Conservation (phyloP, 1,284 basidiomycete genomes). For the Cutaneotrichosporon sp. region DNA sequence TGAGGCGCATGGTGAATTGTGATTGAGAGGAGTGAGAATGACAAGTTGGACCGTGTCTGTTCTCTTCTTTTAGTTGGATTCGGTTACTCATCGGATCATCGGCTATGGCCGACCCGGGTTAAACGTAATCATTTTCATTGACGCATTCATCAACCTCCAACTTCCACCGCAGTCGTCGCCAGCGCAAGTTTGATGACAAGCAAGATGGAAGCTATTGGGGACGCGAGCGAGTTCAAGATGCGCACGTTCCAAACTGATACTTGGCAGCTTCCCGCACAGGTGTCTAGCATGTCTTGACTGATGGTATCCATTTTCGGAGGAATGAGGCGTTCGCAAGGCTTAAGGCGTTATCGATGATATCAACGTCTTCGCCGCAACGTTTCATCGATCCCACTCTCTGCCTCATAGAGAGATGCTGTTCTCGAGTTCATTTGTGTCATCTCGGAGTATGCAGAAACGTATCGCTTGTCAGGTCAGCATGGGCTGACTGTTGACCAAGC, state of each 20-base stretch:
- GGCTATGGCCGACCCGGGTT: slow-evolving; percentile 1
- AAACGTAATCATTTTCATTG: background rate
- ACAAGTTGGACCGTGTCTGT: background rate
- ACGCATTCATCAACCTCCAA: no score
- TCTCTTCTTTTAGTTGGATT: background rate
- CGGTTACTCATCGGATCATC: background rate
- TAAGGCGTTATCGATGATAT: no score
- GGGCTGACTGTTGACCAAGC: no score
- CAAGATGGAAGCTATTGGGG: background rate
- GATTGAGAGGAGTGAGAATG: background rate
- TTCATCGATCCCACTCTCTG: no score
- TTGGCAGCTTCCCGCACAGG: background rate
- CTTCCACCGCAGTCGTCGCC: no score
- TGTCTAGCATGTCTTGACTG: no score
- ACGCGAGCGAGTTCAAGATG: background rate
- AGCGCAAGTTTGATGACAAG: background rate
- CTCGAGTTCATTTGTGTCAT: no score
- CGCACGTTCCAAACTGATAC: background rate
- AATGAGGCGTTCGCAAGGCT: background rate
- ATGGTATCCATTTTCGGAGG: background rate
- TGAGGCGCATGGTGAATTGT: background rate
- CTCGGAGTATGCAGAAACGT: no score
- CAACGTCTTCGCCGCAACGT: no score
- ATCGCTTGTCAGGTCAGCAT: no score
- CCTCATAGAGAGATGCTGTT: no score